Conservation (phyloP, 1,284 basidiomycete genomes). For the Somion occarium region DNA sequence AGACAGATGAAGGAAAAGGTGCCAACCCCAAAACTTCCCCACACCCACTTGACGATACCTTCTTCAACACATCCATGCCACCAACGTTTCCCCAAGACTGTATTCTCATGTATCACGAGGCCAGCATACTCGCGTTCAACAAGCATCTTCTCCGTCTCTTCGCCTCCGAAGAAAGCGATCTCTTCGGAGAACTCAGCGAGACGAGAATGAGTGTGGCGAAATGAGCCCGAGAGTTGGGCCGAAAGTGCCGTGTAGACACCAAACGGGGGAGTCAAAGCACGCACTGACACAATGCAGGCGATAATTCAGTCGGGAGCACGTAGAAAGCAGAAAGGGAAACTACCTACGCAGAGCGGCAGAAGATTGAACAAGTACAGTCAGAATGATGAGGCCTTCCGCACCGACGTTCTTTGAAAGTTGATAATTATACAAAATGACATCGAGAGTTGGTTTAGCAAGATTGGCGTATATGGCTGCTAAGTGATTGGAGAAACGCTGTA, state of each 20-base stretch:
- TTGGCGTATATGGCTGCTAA: conserved; percentile 95
- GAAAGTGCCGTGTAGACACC: conserved; percentile 84
- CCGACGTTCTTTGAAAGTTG: conserved; percentile 93
- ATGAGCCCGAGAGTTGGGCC: conserved; percentile 83
- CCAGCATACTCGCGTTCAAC: conserved; percentile 90
- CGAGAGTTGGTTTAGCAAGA: conserved; percentile 88
- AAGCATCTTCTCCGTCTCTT: conserved; percentile 88
- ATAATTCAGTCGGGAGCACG: background rate
- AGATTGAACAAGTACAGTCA: conserved; percentile 83
- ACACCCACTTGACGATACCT: conserved; percentile 96
- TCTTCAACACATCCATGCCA: conserved; percentile 94
- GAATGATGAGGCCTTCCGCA: conserved; percentile 84
- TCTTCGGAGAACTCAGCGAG: conserved; percentile 93
- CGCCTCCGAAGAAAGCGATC: conserved; percentile 89
- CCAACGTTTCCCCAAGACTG: conserved; percentile 77
- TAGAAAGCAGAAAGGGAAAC: background rate
- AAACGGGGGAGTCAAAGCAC: conserved; percentile 89
- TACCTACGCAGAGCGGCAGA: conserved; percentile 75
- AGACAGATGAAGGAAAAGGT: background rate
- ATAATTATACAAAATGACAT: conserved; percentile 95
- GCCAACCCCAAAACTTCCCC: conserved; percentile 89
- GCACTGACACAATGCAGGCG: conserved; percentile 44
- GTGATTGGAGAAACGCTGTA: conserved; percentile 88
- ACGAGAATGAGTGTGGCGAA: conserved; percentile 93
- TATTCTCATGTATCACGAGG: conserved; percentile 86